These are phyloP conservation scores for Syncephalastrum contaminatum DNA, from an alignment of 371 early-diverging fungal genomes.

Conservation along the genomic window DNA sequence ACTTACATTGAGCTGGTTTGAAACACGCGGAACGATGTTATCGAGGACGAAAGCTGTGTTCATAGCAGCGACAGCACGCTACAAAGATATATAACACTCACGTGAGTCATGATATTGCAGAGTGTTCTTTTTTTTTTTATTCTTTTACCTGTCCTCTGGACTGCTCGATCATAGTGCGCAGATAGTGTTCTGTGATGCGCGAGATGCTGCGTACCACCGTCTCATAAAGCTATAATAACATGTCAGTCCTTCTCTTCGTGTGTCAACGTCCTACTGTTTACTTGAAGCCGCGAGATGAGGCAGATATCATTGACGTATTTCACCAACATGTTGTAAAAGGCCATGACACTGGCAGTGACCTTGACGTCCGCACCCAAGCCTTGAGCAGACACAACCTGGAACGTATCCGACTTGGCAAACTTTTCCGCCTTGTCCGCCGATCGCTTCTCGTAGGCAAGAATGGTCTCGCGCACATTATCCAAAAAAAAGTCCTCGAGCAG, in stretches of 20 bases:
- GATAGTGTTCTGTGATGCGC: conserved; percentile 41
- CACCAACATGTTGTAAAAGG: conserved; percentile 68
- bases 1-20: conserved; percentile 56
- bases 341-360: conserved; percentile 59
- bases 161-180: conserved; percentile 38
- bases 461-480: conserved; percentile 67
- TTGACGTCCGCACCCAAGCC: conserved; percentile 49
- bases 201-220: conserved; percentile 43
- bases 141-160: conserved; percentile 41
- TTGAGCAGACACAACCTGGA: conserved; percentile 57
- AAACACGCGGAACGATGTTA: conserved; percentile 60
- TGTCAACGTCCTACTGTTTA: conserved; percentile 16
- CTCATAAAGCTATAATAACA: conserved; percentile 31
- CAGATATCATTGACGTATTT: conserved; percentile 82
- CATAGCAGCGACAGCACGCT: conserved; percentile 56
- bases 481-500: conserved; percentile 79
- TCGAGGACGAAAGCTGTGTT: conserved; percentile 62
- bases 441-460: conserved; percentile 60
- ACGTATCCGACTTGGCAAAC: conserved; percentile 61
- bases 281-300: conserved; percentile 64
- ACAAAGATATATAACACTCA: neutral
- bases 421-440: conserved; percentile 54
- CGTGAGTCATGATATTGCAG: neutral
- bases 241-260: neutral
- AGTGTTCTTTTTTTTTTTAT: no score